Base-by-base conservation (phyloP, 192 early-diverging fungal species). In the Coemansia sp. region DNA sequence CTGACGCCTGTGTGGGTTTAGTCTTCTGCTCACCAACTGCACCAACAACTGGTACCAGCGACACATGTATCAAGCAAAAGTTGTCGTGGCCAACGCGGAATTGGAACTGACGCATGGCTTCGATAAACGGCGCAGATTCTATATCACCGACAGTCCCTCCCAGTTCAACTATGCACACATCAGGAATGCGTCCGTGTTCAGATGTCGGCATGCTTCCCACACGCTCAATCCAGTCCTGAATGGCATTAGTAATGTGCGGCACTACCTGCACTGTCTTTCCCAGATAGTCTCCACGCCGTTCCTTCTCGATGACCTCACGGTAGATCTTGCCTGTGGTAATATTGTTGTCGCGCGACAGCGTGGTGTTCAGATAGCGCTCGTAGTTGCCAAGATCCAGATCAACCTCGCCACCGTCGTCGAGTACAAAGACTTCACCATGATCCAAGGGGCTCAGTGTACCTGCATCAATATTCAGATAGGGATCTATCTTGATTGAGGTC, bases 21-120 rank as follows among this genome's bases (percentile, higher is more conserved):
- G 96, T 97, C 86, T 99, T 99, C 76, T 98, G 97, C 76, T 99
- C 97, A 58, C 95, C 95, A 27, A 99, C 97, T 2, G 92, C 88
- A 25, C 97, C 97, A 34, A 99, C 93, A 16, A 98, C 89, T 26
- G 97, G 97, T 8, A 99, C 89, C 56, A 99, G 84, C 23, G 97
- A 97, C 8, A 99, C 97, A 71, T 98, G 97, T 66, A 97, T 95
- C 71, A 97, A 73, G 62, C 90, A 96, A 74, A 99, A 98, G 88
- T 99, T 99, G 60, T 95, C 94, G 76, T 91, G 89, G 16, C 97
- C 97, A 23, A 99, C 97, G 67, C 96, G 91, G 87, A 97, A 98
- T 79, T 99, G 97, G 88, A 99, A 99, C 81, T 99, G 97, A 60
- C 97, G 92, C 92, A 99, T 95, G 25, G 97, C 97, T 82, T 99